Evolutionary conservation across 768 basidiomycete genomes (phyloP).

Genomic region (Scleroderma citrinum): DNA sequence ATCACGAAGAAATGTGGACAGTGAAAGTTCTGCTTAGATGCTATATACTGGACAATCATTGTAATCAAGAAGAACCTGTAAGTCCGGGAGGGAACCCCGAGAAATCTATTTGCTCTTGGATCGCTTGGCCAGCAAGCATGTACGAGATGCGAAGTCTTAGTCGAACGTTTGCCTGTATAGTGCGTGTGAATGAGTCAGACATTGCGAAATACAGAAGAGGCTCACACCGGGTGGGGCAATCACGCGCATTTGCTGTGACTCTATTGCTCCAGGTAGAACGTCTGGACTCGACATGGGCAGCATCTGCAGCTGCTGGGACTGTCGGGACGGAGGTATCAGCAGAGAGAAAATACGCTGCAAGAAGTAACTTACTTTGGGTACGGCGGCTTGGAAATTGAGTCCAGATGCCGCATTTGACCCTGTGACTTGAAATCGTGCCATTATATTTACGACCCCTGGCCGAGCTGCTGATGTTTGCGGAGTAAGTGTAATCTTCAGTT

Average conservation of each 20-base stretch:
- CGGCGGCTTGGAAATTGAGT: conserved; percentile 94
- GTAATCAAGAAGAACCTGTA: conserved; percentile 39
- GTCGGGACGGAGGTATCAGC: conserved; percentile 1
- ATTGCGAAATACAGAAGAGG: conserved; percentile 3
- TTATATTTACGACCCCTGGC: conserved; percentile 87
- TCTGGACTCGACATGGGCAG: conserved; percentile 89
- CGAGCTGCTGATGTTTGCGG: conserved; percentile 76
- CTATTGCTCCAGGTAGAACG: conserved; percentile 68
- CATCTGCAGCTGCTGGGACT: conserved; percentile 99
- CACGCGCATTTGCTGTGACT: conserved; percentile 95
- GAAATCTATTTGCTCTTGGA: conserved; percentile 95
- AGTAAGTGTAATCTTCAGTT: conserved; percentile 81
- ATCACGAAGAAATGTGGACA: no score
- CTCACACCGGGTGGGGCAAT: conserved; percentile 82
- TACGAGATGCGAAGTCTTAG: conserved; percentile 83
- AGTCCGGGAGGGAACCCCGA: conserved; percentile 77
- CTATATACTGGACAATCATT: conserved; percentile 12
- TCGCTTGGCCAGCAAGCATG: conserved; percentile 54
- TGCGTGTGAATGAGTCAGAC: neutral
- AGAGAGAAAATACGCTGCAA: neutral
- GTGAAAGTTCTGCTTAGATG: conserved; percentile 13
- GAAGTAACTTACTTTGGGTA: conserved; percentile 70
- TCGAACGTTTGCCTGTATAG: conserved; percentile 66
- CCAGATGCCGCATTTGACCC: conserved; percentile 48
- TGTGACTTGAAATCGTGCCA: conserved; percentile 78